These are phyloP conservation scores for Nothophaeocryptopus gaeumannii DNA, from an alignment of 2,329 filamentous ascomycete species.

Conservation along the genomic window DNA sequence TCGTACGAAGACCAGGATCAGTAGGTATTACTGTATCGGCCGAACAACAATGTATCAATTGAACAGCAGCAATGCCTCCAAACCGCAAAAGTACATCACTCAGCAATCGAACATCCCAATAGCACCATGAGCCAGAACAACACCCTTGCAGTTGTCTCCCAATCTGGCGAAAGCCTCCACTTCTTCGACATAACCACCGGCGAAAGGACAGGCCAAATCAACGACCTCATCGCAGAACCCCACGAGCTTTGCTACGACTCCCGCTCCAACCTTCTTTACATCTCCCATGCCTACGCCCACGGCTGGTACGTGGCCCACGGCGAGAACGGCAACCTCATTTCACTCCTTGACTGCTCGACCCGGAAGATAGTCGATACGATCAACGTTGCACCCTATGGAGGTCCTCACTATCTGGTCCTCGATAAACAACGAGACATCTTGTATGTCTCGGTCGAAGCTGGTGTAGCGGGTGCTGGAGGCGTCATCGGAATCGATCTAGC, in stretches of 20 bases:
- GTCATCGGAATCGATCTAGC: conserved; percentile 15
- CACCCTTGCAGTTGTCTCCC: conserved; percentile 15
- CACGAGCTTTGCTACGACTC: conserved; percentile 16
- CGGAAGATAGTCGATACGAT: conserved; percentile 11
- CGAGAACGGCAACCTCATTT: conserved; percentile 6
- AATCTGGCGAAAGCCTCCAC: conserved; percentile 9
- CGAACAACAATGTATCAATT: no score
- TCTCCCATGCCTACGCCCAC: conserved; percentile 15
- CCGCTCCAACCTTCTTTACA: conserved; percentile 12
- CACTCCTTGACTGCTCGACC: conserved; percentile 12
- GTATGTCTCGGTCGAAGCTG: conserved; percentile 14
- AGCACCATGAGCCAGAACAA: neutral
- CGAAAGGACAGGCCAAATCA: conserved; percentile 2
- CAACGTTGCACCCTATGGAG: conserved; percentile 12
- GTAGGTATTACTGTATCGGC: no score
- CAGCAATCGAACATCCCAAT: no score
- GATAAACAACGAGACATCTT: conserved; percentile 9
- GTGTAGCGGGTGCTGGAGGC: conserved; percentile 6
- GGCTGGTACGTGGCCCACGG: conserved; percentile 16
- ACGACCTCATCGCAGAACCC: conserved; percentile 11
- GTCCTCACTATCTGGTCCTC: conserved; percentile 12
- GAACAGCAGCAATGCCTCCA: no score
- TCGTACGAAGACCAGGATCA: no score
- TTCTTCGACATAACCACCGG: conserved; percentile 12
- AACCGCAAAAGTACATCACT: no score